phyloP scores from a whole-genome alignment of 2,329 filamentous ascomycete species.

The Colletotrichum lindemuthianum region DNA sequence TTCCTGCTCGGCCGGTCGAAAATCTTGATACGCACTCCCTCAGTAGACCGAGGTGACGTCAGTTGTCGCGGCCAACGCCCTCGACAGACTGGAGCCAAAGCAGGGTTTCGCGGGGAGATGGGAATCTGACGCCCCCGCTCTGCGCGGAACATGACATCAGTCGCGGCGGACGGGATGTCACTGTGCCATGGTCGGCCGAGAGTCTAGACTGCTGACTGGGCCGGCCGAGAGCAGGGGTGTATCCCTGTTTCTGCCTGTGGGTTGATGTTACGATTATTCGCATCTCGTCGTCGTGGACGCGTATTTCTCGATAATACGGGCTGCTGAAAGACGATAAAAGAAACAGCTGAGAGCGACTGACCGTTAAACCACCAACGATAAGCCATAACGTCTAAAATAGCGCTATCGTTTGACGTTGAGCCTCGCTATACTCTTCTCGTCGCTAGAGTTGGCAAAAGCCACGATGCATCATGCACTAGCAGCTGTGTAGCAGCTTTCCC shows the following conservation, averaged over 20 bases:
- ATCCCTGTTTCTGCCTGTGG: conserved; percentile 16
- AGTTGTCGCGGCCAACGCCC: conserved; percentile 15
- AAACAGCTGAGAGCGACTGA: no score
- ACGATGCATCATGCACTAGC: conserved; percentile 3
- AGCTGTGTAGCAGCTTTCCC: conserved; percentile 9
- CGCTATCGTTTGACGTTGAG: not conserved
- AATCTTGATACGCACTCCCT: conserved; percentile 30
- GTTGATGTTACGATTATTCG: not conserved
- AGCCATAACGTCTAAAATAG: not conserved
- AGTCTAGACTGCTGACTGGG: conserved; percentile 33
- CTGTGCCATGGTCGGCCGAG: conserved; percentile 13
- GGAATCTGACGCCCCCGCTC: conserved; percentile 22
- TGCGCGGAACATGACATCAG: conserved; percentile 32
- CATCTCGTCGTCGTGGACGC: no score
- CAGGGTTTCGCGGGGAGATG: conserved; percentile 21
- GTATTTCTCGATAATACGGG: no score
- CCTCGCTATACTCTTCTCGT: conserved; percentile 11
- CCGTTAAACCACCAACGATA: not conserved
- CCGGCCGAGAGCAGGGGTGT: not conserved
- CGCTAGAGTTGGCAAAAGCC: conserved; percentile 2
- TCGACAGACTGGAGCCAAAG: not conserved
- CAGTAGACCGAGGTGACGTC: conserved; percentile 28
- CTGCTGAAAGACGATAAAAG: no score
- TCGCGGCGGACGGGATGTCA: conserved; percentile 20
- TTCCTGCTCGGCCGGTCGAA: conserved; percentile 4